Conservation (phyloP, 1,284 basidiomycete genomes). For the Trametes sp. region DNA sequence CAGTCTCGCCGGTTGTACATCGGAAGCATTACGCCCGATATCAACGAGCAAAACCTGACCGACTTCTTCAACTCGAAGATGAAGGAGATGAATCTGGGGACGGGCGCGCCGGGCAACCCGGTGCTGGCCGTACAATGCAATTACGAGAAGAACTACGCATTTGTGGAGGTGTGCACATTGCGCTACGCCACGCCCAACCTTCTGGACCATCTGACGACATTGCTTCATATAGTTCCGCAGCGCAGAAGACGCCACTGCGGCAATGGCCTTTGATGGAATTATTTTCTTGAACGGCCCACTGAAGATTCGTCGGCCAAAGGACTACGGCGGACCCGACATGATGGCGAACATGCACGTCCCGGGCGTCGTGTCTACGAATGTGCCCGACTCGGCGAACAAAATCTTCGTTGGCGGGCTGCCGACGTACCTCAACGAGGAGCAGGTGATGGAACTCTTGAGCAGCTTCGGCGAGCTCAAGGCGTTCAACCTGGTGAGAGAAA, state of each 20-base stretch:
- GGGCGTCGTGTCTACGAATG: slow-evolving; percentile 94
- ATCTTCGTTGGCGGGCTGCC: slow-evolving; percentile 97
- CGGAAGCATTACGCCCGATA: slow-evolving; percentile 91
- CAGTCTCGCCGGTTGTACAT: slow-evolving; percentile 96
- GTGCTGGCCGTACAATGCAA: slow-evolving; percentile 95
- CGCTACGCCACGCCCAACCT: slow-evolving; percentile 10
- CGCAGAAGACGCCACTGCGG: slow-evolving; percentile 94
- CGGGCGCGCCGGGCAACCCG: slow-evolving; percentile 87
- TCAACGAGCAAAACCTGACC: slow-evolving; percentile 89
- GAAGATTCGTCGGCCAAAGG: slow-evolving; percentile 96
- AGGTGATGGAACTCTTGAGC: slow-evolving; percentile 97
- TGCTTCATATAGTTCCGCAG: slow-evolving; percentile 82
- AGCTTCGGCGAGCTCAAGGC: slow-evolving; percentile 97
- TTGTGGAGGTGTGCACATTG: slow-evolving; percentile 78
- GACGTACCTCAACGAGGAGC: slow-evolving; percentile 94
- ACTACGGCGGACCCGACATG: slow-evolving; percentile 83
- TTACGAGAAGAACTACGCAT: slow-evolving; percentile 98
- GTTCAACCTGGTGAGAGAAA: slow-evolving; percentile 98
- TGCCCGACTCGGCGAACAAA: slow-evolving; percentile 98
- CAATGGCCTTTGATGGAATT: slow-evolving; percentile 97
- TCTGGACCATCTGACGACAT: slow-evolving; percentile 19
- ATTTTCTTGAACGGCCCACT: slow-evolving; percentile 92
- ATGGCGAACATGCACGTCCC: slow-evolving; percentile 82
- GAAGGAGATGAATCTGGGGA: slow-evolving; percentile 88
- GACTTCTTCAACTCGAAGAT: slow-evolving; percentile 97